Conservation (phyloP, 495 filamentous ascomycete species). For the Aspergillus bertholletiae region DNA sequence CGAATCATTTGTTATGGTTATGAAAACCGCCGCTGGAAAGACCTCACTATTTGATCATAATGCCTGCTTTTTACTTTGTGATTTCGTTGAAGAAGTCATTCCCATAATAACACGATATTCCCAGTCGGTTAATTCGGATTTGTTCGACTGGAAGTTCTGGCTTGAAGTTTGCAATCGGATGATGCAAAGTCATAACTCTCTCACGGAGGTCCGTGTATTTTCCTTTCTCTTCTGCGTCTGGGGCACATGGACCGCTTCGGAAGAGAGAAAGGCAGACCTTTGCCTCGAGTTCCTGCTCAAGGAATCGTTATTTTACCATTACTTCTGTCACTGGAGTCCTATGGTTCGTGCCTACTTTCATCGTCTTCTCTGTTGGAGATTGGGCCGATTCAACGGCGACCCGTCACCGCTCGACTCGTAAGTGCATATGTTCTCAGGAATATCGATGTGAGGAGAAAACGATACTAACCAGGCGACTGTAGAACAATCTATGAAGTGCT, state of each 20-base stretch:
- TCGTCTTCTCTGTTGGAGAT: slow-evolving; percentile 87
- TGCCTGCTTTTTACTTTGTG: slow-evolving; percentile 88
- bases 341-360: slow-evolving; percentile 98
- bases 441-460: background rate
- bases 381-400: slow-evolving; percentile 73
- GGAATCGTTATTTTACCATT: slow-evolving; percentile 71
- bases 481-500: slow-evolving; percentile 64
- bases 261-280: slow-evolving; percentile 64
- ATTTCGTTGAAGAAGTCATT: slow-evolving; percentile 82
- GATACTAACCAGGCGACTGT: slow-evolving; percentile 5
- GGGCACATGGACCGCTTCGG: slow-evolving; percentile 66
- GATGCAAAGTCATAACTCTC: slow-evolving; percentile 83
- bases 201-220: slow-evolving; percentile 87
- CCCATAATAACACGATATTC: slow-evolving; percentile 57
- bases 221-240: slow-evolving; percentile 82
- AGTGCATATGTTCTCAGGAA: slow-evolving; percentile 27
- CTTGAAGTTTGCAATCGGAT: slow-evolving; percentile 78
- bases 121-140: slow-evolving; percentile 39
- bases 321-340: slow-evolving; percentile 97
- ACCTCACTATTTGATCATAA: slow-evolving; percentile 83
- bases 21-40: slow-evolving; percentile 69
- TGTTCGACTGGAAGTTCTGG: slow-evolving; percentile 87
- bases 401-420: slow-evolving; percentile 67
- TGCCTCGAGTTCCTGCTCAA: slow-evolving; percentile 81
- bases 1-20: slow-evolving; percentile 67